A percentile compares a stretch with the other conserved stretches of the same genome.
phyloP scores from a whole-genome alignment of 805 yeast genomes.

The Candida loeiensis region DNA sequence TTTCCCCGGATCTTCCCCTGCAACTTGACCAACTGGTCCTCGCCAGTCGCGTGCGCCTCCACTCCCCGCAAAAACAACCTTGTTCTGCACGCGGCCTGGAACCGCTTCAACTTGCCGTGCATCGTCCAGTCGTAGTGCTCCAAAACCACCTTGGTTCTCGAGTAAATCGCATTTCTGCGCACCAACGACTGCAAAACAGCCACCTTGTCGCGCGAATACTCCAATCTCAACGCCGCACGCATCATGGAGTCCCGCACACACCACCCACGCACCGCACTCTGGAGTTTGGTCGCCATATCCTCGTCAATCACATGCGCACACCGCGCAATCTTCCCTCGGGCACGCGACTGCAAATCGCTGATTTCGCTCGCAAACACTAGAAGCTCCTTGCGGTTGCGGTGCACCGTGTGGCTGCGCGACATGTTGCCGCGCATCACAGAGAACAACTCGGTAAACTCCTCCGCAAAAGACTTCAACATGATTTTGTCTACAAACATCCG shows the following conservation, averaged over 20 bases:
- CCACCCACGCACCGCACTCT: constrained; percentile 43
- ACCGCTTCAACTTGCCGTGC: constrained; percentile 16
- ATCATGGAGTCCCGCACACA: constrained; percentile 21
- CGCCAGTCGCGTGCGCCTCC: constrained; percentile 6
- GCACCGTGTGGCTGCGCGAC: constrained; percentile 28
- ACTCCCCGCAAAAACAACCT: constrained; percentile 17
- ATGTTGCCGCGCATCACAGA: constrained; percentile 50
- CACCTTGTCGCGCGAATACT: constrained; percentile 10
- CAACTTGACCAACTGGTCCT: constrained; percentile 21
- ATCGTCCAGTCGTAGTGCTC: constrained; percentile 13
- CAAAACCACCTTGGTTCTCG: constrained; percentile 20
- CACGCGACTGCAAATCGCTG: constrained; percentile 38
- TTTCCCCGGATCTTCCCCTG: constrained; percentile 41
- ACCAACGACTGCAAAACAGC: constrained; percentile 32
- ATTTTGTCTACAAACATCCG: constrained; percentile 58
- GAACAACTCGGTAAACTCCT: constrained; percentile 48
- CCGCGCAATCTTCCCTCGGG: constrained; percentile 25
- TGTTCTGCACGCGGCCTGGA: constrained; percentile 33
- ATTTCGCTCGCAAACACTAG: constrained; percentile 27
- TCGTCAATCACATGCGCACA: neutral
- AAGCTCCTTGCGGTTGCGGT: constrained; percentile 34
- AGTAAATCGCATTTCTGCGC: constrained; percentile 20
- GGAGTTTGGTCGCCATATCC: constrained; percentile 30
- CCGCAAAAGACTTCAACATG: constrained; percentile 54
- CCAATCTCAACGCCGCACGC: neutral